phyloP scores from a whole-genome alignment of 306 rosid genomes.

The Rubus parviflorus region DNA sequence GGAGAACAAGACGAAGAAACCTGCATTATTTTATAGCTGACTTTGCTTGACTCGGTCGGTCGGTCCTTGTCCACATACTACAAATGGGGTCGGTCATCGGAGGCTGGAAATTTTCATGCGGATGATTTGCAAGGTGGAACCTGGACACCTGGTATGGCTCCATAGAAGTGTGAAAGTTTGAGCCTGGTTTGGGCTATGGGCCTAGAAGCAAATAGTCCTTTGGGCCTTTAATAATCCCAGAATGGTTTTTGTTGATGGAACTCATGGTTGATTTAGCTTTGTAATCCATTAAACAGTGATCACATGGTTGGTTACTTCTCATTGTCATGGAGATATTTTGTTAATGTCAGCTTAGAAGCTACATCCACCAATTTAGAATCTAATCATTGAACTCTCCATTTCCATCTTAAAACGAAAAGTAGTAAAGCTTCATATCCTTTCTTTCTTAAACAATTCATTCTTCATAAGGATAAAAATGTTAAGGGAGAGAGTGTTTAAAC shows the following conservation, averaged over 20 bases:
- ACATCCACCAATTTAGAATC: not conserved
- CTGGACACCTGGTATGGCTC: too few relatives aligned
- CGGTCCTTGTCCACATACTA: too few relatives aligned
- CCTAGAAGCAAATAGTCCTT: not conserved
- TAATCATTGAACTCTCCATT: too few relatives aligned
- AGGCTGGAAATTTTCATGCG: not conserved
- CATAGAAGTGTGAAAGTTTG: too few relatives aligned
- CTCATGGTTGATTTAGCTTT: not conserved
- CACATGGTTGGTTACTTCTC: not conserved
- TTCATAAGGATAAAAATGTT: too few relatives aligned
- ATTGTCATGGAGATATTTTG: not conserved
- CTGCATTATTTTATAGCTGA: too few relatives aligned
- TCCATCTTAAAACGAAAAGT: not conserved
- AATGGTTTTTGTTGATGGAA: not conserved
- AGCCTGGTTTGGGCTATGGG: not conserved
- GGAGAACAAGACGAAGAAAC: not conserved
- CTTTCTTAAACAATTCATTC: too few relatives aligned
- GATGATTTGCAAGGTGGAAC: too few relatives aligned
- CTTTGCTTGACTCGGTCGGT: too few relatives aligned
- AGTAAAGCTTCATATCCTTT: not conserved
- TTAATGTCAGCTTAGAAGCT: not conserved
- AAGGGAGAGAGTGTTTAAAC: too few relatives aligned
- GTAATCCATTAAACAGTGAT: not conserved
- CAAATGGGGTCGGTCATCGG: too few relatives aligned
- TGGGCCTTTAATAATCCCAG: too few relatives aligned